phyloP scores from a whole-genome alignment of 148 eudicot genomes.

The Diospyros lotus region DNA sequence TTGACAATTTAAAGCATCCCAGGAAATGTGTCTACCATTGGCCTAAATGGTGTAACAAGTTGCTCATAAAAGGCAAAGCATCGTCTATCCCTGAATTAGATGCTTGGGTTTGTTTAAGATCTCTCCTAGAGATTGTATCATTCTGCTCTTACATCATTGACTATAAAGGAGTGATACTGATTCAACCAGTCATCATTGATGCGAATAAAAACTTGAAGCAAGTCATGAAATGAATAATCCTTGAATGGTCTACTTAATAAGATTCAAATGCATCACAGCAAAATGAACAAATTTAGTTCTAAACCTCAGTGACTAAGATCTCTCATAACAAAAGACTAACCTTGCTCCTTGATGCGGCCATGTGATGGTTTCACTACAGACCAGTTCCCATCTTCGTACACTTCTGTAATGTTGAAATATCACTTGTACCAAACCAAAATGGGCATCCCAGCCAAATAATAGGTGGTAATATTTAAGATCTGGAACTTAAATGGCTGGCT shows the following conservation, averaged over 20 bases:
- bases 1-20: neutral
- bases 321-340: constrained; percentile 25
- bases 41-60: neutral
- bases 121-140: neutral
- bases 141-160: neutral
- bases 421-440: constrained; percentile 1
- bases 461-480: neutral
- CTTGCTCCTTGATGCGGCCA: constrained; percentile 45
- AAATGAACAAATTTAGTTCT: neutral
- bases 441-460: neutral
- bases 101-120: neutral
- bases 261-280: neutral
- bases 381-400: constrained; percentile 86
- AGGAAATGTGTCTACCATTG: neutral
- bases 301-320: neutral
- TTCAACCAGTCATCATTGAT: neutral
- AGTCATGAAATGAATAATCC: neutral
- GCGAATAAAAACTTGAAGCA: neutral
- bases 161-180: neutral
- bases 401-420: constrained; percentile 51
- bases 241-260: neutral
- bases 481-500: constrained; percentile 16
- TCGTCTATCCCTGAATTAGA: neutral
- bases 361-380: constrained; percentile 60
- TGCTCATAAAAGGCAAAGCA: neutral